Evolutionary conservation across 352 stramenopile species (phyloP), one percentile per base, ranked within the genome.

Genomic region (Globisporangium cylindrosporum): DNA sequence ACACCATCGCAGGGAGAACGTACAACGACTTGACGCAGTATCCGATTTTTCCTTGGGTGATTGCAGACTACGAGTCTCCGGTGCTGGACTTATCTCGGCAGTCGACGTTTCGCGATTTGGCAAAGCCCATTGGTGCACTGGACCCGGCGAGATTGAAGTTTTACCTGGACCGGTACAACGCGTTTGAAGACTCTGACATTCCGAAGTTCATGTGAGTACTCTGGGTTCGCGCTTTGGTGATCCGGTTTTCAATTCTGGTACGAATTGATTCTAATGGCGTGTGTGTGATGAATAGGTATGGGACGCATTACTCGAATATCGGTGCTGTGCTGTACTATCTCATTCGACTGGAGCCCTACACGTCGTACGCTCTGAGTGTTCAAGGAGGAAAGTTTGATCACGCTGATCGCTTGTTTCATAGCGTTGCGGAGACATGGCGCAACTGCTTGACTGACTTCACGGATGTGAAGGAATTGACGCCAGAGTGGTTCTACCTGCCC

Each of bases 311-410:
- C 71, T 96, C 89, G 10, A 93, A 96, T 67, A 89, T 95, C 24
- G 98, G 97, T 0, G 98, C 98, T 71, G 97, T 99, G 6, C 85
- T 99, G 4, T 98, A 99, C 77, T 99, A 99, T 74, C 79, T 99
- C 29, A 94, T 99, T 76, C 93, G 98, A 9, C 73, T 99, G n/a
- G 97, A 99, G 76, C 98, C 98, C 12, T 99, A 99, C 79, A 98
- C 96, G 4, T 89, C 95, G 27, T 91, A 99, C 57, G 92, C 95
- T 8, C 58, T 98, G 53, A 91, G 85, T 54, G 79, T 99, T 1
- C 98, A 99, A 82, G 97, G 94, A 59, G 98, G 98, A 10, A 95
- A 94, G 36, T 97, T 98, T 64, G 95, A 98, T 66, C 91, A 97
- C 58, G 83, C 94, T 4, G 95, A 98, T 43, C 90, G 96, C 4